phyloP scores from a whole-genome alignment of 2,329 filamentous ascomycete species.

The Incumbomyces lentus region DNA sequence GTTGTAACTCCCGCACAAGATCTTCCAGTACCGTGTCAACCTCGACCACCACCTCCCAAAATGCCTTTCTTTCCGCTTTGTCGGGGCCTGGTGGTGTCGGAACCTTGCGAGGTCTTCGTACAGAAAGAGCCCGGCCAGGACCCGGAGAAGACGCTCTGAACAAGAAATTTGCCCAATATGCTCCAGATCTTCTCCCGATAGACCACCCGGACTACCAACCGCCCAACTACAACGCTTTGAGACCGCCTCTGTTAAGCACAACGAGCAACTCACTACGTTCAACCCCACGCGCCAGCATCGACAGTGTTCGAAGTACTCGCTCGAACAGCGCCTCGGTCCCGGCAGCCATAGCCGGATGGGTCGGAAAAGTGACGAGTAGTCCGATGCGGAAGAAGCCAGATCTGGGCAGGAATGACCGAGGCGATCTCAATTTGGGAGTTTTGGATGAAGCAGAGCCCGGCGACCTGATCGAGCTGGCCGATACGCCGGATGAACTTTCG shows the following conservation, averaged over 20 bases:
- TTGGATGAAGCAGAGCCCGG: background rate
- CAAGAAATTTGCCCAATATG: slow-evolving; percentile 69
- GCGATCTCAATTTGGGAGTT: background rate
- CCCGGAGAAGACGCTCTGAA: slow-evolving; percentile 79
- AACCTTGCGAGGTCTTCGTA: slow-evolving; percentile 60
- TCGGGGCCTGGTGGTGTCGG: slow-evolving; percentile 81
- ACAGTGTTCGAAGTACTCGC: slow-evolving; percentile 37
- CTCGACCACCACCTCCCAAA: slow-evolving; percentile 25
- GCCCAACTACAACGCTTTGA: slow-evolving; percentile 25
- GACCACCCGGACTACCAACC: slow-evolving; percentile 24
- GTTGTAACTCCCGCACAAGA: slow-evolving; percentile 19
- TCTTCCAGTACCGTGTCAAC: slow-evolving; percentile 11
- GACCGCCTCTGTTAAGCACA: slow-evolving; percentile 11
- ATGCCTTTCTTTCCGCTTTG: slow-evolving; percentile 50
- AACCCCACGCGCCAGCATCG: slow-evolving; percentile 33
- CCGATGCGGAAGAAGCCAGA: slow-evolving; percentile 6
- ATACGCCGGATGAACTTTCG: slow-evolving; percentile 10
- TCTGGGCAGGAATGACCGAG: slow-evolving; percentile 16
- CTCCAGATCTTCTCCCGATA: slow-evolving; percentile 59
- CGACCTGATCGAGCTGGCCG: slow-evolving; percentile 35
- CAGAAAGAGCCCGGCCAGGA: slow-evolving; percentile 44
- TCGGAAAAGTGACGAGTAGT: slow-evolving; percentile 54
- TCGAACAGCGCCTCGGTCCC: slow-evolving; percentile 49
- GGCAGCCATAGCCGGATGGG: slow-evolving; percentile 79
- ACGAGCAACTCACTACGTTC: slow-evolving; percentile 18